These are phyloP conservation scores for Botrytis hyacinthi DNA, from an alignment of 2,329 filamentous ascomycete genomes.

Conservation along the genomic window DNA sequence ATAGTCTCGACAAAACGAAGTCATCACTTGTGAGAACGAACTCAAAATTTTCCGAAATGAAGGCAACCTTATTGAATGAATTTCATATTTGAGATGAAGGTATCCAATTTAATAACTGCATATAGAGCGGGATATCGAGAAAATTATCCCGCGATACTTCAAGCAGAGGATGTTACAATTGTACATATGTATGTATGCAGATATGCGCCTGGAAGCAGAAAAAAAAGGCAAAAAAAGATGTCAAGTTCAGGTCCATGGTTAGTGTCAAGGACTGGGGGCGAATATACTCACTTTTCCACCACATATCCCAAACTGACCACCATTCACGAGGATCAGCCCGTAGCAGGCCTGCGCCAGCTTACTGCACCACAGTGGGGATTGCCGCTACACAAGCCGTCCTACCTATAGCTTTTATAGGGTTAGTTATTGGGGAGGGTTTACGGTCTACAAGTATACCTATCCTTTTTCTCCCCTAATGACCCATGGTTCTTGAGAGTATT, in stretches of 20 bases:
- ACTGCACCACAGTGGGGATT: conserved; percentile 8
- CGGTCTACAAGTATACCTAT: conserved; percentile 8
- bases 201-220: not conserved
- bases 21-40: not conserved
- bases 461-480: not conserved
- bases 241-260: conserved; percentile 10
- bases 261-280: not conserved
- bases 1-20: not conserved
- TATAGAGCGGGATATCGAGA: not conserved
- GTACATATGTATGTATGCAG: not conserved
- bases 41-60: not conserved
- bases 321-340: conserved; percentile 5
- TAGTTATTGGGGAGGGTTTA: not conserved
- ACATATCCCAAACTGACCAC: conserved; percentile 7
- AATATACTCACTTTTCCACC: conserved; percentile 10
- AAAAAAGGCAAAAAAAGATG: not conserved
- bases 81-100: not conserved
- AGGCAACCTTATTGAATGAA: not conserved
- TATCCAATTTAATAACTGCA: not conserved
- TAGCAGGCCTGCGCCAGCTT: conserved; percentile 13
- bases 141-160: not conserved
- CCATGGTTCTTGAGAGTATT: not conserved
- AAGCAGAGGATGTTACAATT: not conserved
- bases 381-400: conserved; percentile 6
- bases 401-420: conserved; percentile 12